phyloP scores from a whole-genome alignment of 192 early-diverging fungal genomes.

The Umbelopsis vinacea region DNA sequence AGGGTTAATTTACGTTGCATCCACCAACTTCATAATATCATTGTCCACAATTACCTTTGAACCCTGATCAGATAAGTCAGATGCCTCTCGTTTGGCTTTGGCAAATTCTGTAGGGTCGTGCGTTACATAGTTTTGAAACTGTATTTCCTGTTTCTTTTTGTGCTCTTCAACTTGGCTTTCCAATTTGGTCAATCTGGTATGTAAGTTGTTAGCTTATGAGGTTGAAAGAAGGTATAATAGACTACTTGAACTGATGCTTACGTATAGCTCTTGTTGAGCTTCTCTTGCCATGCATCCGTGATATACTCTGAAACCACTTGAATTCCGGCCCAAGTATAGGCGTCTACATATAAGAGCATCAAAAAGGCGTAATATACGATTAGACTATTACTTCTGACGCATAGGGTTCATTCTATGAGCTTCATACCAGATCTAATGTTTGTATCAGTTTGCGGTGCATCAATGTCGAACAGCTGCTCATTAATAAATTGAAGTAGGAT shows the following conservation, averaged over 20 bases:
- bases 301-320: constrained; percentile 9
- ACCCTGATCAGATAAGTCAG: background rate
- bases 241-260: background rate
- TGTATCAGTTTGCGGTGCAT: background rate
- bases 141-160: constrained; percentile 1
- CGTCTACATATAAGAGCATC: background rate
- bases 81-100: background rate
- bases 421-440: background rate
- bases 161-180: constrained; percentile 8
- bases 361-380: no score
- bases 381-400: no score
- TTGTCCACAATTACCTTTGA: background rate
- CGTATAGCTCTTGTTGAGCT: background rate
- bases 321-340: constrained; percentile 5
- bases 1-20: background rate
- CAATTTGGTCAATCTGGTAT: background rate
- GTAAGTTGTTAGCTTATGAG: no score
- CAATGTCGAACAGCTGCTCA: constrained; percentile 6
- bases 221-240: no score
- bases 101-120: constrained; percentile 9
- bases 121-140: constrained; percentile 15
- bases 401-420: background rate
- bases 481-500: background rate
- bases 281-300: background rate
- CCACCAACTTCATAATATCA: background rate